Evolutionary conservation across 805 yeast genomes (phyloP).

Genomic region (Komagataella populi): DNA sequence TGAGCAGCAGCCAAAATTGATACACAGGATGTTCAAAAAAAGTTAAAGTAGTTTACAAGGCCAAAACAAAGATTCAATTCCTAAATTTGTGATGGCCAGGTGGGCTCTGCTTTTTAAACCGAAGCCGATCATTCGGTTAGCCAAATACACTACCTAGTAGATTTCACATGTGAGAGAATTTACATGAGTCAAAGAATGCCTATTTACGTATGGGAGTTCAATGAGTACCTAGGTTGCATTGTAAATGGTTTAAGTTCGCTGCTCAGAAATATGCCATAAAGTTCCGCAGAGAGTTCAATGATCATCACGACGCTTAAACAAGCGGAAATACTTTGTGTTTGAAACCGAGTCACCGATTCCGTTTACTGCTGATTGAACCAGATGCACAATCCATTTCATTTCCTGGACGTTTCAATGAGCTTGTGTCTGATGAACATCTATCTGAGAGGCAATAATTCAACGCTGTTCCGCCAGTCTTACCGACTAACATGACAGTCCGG

Average conservation of each 20-base stretch:
- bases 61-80: neutral
- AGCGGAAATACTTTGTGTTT: too few species aligned
- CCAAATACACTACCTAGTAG: neutral
- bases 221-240: neutral
- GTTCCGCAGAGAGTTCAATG: neutral
- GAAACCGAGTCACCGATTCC: neutral
- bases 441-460: neutral
- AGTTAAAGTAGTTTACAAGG: neutral
- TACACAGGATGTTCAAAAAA: neutral
- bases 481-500: constrained; percentile 36
- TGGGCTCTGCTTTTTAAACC: neutral
- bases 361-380: neutral
- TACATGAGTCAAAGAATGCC: neutral
- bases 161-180: too few species aligned
- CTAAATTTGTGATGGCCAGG: too few species aligned
- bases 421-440: neutral
- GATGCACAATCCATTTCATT: neutral
- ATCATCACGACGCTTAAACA: neutral
- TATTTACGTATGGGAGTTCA: neutral
- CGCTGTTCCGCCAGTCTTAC: constrained; percentile 10
- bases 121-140: neutral
- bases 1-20: neutral
- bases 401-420: neutral
- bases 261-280: neutral
- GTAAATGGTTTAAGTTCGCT: neutral